Evolutionary conservation across 106 monocot genomes (phyloP).

Genomic region (Apostasia shenzhenica): DNA sequence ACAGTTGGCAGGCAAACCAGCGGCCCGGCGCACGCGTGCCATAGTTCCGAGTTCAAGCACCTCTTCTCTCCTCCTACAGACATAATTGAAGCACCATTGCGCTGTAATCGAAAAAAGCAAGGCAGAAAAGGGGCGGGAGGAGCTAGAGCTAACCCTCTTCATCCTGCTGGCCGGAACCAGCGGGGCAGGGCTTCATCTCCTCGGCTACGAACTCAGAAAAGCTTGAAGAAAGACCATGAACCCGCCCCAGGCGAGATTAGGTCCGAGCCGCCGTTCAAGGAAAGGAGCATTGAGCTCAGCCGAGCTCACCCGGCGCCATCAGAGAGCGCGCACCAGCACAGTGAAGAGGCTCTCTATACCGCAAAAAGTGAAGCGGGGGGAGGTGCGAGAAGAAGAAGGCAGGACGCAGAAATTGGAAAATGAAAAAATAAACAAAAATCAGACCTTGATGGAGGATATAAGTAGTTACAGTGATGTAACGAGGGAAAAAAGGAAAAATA

Average conservation of each 20-base stretch:
- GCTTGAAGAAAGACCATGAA: slow-evolving; percentile 2
- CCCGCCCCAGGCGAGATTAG: not conserved
- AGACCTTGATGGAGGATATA: no score
- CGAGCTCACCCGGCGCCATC: slow-evolving; percentile 53
- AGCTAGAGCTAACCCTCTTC: slow-evolving; percentile 37
- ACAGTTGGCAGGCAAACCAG: slow-evolving; percentile 76
- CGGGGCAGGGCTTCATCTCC: slow-evolving; percentile 56
- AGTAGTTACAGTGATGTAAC: no score
- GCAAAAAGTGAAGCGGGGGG: not conserved
- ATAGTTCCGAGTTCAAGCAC: slow-evolving; percentile 10
- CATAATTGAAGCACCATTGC: slow-evolving; percentile 47
- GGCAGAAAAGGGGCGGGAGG: slow-evolving; percentile 21
- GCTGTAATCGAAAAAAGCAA: slow-evolving; percentile 57
- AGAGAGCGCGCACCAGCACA: not conserved
- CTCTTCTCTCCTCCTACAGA: slow-evolving; percentile 17
- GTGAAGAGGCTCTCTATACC: not conserved
- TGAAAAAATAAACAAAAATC: not conserved
- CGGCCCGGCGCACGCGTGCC: slow-evolving; percentile 48
- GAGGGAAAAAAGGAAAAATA: no score
- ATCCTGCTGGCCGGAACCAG: slow-evolving; percentile 33
- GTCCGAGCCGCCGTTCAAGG: no score
- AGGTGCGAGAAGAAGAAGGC: not conserved
- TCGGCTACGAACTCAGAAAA: slow-evolving; percentile 4
- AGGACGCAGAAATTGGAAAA: not conserved
- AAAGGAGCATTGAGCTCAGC: slow-evolving; percentile 15